These are phyloP conservation scores for Pyrrhoderma noxium DNA, from an alignment of 1,284 basidiomycete genomes.

Conservation along the genomic window DNA sequence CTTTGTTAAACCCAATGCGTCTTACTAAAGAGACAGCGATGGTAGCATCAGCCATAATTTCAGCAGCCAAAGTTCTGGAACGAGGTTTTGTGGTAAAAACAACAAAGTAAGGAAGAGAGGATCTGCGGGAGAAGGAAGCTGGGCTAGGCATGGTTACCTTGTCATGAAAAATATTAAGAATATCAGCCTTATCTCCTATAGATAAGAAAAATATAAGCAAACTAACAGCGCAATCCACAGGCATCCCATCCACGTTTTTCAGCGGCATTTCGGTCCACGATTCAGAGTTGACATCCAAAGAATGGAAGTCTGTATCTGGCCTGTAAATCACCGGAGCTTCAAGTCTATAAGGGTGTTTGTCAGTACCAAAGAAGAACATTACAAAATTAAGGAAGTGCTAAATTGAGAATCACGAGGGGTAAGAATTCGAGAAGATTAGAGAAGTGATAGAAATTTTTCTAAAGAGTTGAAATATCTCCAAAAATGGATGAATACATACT, in stretches of 20 bases:
- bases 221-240: slow-evolving; percentile 57
- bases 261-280: slow-evolving; percentile 65
- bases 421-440: no score
- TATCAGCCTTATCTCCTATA: slow-evolving; percentile 11
- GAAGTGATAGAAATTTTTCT: no score
- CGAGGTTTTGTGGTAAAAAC: slow-evolving; percentile 59
- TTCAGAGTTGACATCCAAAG: slow-evolving; percentile 41
- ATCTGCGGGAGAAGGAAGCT: slow-evolving; percentile 48
- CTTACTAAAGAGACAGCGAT: slow-evolving; percentile 55
- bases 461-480: neutral
- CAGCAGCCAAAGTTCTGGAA: slow-evolving; percentile 43
- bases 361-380: neutral
- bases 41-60: slow-evolving; percentile 62
- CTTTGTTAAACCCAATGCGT: slow-evolving; percentile 39
- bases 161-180: slow-evolving; percentile 10
- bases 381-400: no score
- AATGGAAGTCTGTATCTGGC: slow-evolving; percentile 53
- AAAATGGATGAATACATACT: slow-evolving; percentile 35
- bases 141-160: slow-evolving; percentile 58
- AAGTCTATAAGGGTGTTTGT: slow-evolving; percentile 33
- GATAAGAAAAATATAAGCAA: slow-evolving; percentile 1
- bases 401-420: no score
- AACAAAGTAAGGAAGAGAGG: slow-evolving; percentile 58
- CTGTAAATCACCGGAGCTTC: slow-evolving; percentile 57
- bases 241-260: slow-evolving; percentile 23